Evolutionary conservation across 2,329 filamentous ascomycete species (phyloP).

Genomic region (Talaromyces sp.): DNA sequence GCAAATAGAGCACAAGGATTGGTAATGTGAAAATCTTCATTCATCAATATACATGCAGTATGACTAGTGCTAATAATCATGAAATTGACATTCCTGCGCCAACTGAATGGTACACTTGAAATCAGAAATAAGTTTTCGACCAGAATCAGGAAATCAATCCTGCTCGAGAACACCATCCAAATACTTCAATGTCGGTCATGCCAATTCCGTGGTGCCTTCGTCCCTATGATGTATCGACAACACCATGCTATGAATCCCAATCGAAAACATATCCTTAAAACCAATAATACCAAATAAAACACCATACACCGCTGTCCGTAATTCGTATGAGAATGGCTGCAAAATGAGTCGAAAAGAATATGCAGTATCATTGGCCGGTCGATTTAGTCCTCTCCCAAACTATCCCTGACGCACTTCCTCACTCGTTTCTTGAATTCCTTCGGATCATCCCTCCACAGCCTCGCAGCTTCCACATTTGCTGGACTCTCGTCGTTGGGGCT

Average conservation of each 20-base stretch:
- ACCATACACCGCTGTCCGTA: conserved; percentile 12
- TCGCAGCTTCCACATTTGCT: conserved; percentile 90
- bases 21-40: neutral
- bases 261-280: neutral
- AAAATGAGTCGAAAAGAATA: neutral
- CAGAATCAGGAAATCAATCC: neutral
- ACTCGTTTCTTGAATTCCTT: conserved; percentile 77
- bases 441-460: conserved; percentile 78
- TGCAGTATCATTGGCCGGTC: neutral
- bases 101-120: neutral
- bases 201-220: neutral
- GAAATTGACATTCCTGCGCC: neutral
- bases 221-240: neutral
- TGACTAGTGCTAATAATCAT: neutral
- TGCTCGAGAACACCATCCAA: neutral
- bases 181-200: no score
- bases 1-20: neutral
- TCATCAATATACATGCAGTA: conserved; percentile 9
- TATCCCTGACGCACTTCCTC: conserved; percentile 75
- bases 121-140: neutral
- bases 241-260: conserved; percentile 3
- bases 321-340: neutral
- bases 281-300: neutral
- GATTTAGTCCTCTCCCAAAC: conserved; percentile 66
- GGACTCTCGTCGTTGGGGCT: conserved; percentile 94